Percentiles rank a stretch among this genome's conserved stretches.
These are phyloP conservation scores for Trichoderma sp. DNA, from an alignment of 2,329 filamentous ascomycete genomes.

Conservation along the genomic window DNA sequence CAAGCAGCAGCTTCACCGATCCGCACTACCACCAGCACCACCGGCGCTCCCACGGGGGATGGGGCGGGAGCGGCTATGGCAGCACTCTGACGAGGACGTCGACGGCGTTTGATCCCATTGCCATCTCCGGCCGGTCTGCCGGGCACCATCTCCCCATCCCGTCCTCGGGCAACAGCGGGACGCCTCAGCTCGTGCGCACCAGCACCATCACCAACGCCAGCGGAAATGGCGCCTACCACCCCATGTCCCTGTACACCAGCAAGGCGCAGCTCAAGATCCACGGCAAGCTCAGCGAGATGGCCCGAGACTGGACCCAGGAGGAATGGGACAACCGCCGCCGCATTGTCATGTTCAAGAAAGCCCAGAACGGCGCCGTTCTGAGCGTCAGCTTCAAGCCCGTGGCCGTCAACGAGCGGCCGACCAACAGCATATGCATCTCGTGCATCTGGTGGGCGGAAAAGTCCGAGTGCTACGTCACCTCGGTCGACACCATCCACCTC, in stretches of 20 bases:
- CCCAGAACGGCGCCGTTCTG: slow-evolving; percentile 79
- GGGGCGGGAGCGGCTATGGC: slow-evolving; percentile 50
- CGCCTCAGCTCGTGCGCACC: slow-evolving; percentile 58
- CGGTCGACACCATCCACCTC: slow-evolving; percentile 94
- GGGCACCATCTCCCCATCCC: slow-evolving; percentile 55
- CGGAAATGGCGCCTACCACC: slow-evolving; percentile 63
- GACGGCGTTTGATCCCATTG: slow-evolving; percentile 45
- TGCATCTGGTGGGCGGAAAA: slow-evolving; percentile 98
- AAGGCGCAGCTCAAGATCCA: slow-evolving; percentile 85
- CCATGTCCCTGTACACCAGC: slow-evolving; percentile 77
- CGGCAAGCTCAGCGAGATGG: slow-evolving; percentile 84
- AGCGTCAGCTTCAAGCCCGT: slow-evolving; percentile 79
- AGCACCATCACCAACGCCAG: slow-evolving; percentile 52
- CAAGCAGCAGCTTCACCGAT: slow-evolving; percentile 53
- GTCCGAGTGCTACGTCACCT: slow-evolving; percentile 88
- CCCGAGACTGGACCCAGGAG: slow-evolving; percentile 77
- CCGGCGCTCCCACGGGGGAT: slow-evolving; percentile 43
- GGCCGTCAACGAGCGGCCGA: slow-evolving; percentile 73
- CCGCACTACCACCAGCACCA: slow-evolving; percentile 50
- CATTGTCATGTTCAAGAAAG: slow-evolving; percentile 85
- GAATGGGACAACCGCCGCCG: slow-evolving; percentile 79
- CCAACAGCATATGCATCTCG: slow-evolving; percentile 90
- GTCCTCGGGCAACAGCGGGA: slow-evolving; percentile 40
- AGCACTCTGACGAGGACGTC: slow-evolving; percentile 48
- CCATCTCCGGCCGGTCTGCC: slow-evolving; percentile 47